These are phyloP conservation scores for Trichoderma sp. DNA, from an alignment of 2,329 filamentous ascomycete genomes.

Conservation along the genomic window DNA sequence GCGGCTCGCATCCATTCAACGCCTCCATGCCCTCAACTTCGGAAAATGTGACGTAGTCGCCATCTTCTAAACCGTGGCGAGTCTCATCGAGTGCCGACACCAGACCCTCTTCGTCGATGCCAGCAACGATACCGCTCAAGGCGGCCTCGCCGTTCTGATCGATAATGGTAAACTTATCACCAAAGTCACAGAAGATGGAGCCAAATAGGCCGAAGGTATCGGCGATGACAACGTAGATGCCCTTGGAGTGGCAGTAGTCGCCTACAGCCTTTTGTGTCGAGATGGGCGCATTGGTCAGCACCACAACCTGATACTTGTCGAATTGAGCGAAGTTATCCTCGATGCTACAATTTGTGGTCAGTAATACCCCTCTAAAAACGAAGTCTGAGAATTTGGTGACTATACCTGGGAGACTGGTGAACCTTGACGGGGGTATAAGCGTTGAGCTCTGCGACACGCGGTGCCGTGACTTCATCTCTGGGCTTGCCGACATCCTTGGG, in stretches of 20 bases:
- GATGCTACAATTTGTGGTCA: conserved; percentile 48
- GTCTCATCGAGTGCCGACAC: conserved; percentile 95
- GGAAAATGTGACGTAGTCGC: conserved; percentile 92
- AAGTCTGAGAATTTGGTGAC: conserved; percentile 20
- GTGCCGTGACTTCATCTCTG: conserved; percentile 80
- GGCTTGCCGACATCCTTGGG: conserved; percentile 88
- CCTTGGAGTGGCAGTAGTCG: conserved; percentile 91
- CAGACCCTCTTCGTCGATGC: conserved; percentile 82
- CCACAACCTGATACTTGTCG: conserved; percentile 88
- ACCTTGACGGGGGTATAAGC: conserved; percentile 89
- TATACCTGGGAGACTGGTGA: conserved; percentile 59
- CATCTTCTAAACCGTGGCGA: conserved; percentile 91
- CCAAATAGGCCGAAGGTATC: conserved; percentile 95
- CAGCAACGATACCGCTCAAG: conserved; percentile 82
- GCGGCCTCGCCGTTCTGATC: conserved; percentile 90
- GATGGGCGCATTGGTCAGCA: conserved; percentile 80
- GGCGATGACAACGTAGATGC: conserved; percentile 83
- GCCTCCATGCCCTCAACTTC: conserved; percentile 90
- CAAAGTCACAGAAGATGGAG: conserved; percentile 95
- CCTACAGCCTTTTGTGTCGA: conserved; percentile 79
- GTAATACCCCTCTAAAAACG: not conserved
- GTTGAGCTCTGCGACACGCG: conserved; percentile 90
- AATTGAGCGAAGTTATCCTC: conserved; percentile 75
- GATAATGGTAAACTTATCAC: conserved; percentile 85
- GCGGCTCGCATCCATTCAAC: conserved; percentile 78